phyloP scores from a whole-genome alignment of 441 rosid species.

The Mallotus japonicus region DNA sequence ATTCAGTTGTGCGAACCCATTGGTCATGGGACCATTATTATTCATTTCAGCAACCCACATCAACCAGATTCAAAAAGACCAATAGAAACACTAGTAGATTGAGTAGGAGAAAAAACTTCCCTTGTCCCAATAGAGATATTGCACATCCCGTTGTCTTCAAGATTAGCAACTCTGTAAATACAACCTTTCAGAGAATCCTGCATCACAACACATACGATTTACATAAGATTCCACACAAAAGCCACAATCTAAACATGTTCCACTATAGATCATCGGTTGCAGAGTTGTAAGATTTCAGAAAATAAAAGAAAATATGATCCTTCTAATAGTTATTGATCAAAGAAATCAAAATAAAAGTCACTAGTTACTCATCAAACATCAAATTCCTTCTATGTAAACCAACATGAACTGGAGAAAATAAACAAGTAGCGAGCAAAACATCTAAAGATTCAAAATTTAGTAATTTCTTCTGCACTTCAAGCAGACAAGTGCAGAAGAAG shows the following conservation, averaged over 20 bases:
- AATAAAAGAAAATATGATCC: not conserved
- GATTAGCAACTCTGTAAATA: slow-evolving; percentile 11
- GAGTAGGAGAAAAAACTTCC: slow-evolving; percentile 15
- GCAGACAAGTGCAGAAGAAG: not conserved
- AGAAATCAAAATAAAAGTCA: not conserved
- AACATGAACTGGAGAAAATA: not conserved
- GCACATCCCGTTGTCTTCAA: slow-evolving; percentile 28
- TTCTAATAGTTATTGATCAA: not conserved
- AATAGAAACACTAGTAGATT: slow-evolving; percentile 20
- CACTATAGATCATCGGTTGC: not conserved
- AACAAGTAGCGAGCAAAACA: not conserved
- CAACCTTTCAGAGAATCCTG: slow-evolving; percentile 19
- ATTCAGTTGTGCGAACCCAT: slow-evolving; percentile 23
- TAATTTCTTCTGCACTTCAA: not conserved
- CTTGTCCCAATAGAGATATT: slow-evolving; percentile 24
- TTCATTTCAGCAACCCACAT: no score
- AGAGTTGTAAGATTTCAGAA: not conserved
- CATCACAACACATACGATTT: not conserved
- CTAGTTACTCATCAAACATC: not conserved
- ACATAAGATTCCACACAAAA: slow-evolving; percentile 2
- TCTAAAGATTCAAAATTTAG: not conserved
- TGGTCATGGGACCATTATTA: slow-evolving; percentile 21
- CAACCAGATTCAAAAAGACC: no score
- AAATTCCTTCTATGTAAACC: not conserved
- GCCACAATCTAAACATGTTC: not conserved